Evolutionary conservation across 1,139 yeast genomes (phyloP), one percentile per base, ranked within the genome.

Genomic region (Sugiyamaella japonica): DNA sequence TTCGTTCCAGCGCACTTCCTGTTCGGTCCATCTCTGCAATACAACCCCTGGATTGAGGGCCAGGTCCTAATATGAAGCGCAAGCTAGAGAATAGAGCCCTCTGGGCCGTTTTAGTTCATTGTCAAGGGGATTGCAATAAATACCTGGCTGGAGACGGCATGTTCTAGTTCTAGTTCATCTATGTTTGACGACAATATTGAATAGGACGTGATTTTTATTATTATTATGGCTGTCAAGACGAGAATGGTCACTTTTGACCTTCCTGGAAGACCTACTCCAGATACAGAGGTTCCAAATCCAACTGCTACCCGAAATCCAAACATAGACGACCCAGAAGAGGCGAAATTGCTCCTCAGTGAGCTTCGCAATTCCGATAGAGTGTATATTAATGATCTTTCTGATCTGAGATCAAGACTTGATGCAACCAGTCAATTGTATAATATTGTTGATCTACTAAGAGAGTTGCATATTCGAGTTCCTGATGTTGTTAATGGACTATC

Each of bases 221-320:
- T 28, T 28, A 32, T 8, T 10, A 48, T 48, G 51, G 45, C 51
- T 16, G 29, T 31, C 13, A 48, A 48, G 28, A 34, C 56, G 8
- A 49, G 52, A 23, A 36, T 31, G 28, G 56, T 53, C 40, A 53
- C 56, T 10, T 53, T 53, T 41, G 56, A 53, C 47, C 51, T 53
- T 36, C 56, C 56, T 9, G 56, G 53, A 9, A 29, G 50, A 10
- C 56, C 56, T 9, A 48, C 53, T 36, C 56, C 56, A 8, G 45
- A 47, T 7, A 53, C 42, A 20, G 46, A 47, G 23, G 25, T 53
- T 10, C 16, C 28, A 39, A 44, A 9, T 3, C 38, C 15, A 50
- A 16, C 31, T 12, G 12, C 32, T 15, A 10, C 39, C 16, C 8
- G 23, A 15, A 36, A 37, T 17, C 7, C n/a, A 10, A 29, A 31